A percentile compares a stretch with the other conserved stretches of the same genome.
phyloP scores from a whole-genome alignment of 768 basidiomycete genomes.

The Epithele typhae region DNA sequence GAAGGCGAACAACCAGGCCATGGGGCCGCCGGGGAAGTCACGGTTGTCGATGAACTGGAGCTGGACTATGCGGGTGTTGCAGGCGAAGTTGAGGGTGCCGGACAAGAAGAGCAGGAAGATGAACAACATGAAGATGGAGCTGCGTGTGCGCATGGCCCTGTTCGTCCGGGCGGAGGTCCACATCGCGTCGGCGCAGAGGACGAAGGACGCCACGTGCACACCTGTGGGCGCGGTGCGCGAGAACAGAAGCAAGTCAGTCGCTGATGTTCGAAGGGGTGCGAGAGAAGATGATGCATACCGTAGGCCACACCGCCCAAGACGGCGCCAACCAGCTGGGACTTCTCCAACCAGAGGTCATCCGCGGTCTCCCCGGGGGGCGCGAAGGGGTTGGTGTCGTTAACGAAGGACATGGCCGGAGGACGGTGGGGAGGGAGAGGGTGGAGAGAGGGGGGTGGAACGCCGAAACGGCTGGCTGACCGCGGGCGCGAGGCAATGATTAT shows the following conservation, averaged over 20 bases:
- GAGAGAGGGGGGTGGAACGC: background rate
- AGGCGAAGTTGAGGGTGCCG: constrained; percentile 16
- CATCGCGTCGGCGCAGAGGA: background rate
- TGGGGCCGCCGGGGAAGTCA: constrained; percentile 19
- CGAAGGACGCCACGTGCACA: background rate
- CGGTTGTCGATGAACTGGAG: constrained; percentile 21
- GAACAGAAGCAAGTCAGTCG: background rate
- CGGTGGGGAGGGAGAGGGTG: background rate
- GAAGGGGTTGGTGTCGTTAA: too few species aligned
- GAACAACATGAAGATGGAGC: constrained; percentile 20
- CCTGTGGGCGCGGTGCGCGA: too few species aligned
- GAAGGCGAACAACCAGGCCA: constrained; percentile 7
- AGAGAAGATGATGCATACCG: background rate
- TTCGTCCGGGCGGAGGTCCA: too few species aligned
- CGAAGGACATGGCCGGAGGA: too few species aligned
- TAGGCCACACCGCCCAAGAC: constrained; percentile 3
- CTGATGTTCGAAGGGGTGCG: background rate
- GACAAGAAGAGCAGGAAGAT: constrained; percentile 11
- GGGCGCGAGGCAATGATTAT: too few species aligned
- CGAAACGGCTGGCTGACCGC: background rate
- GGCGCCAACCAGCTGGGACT: constrained; percentile 1
- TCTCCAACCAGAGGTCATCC: constrained; percentile 4
- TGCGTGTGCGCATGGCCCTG: background rate
- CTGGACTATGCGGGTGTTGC: constrained; percentile 12
- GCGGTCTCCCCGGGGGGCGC: constrained; percentile 1